Base-by-base conservation (phyloP, 2,329 filamentous ascomycete species). In the Cephalotrichum gorgonifer region DNA sequence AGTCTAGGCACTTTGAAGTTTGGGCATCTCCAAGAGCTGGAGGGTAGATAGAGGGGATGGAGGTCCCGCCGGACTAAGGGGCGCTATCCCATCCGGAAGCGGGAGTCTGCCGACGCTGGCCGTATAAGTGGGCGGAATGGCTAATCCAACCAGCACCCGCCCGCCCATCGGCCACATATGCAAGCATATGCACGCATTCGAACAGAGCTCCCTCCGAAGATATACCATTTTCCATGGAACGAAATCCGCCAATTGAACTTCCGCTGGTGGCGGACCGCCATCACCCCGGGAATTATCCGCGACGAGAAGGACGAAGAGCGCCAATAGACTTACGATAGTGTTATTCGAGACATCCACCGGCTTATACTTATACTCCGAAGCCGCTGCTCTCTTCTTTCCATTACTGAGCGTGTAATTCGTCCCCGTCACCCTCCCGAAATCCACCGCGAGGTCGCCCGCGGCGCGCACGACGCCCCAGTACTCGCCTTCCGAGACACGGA, bases 351-450 rank as follows among this genome's bases (percentile, higher is more conserved):
- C 65, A 51, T 71, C 65, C 12, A 69, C 67, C 0, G 73, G 71
- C 1, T 57, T 55, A 46, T 73, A 75, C 12, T 55, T 58, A 47
- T 75, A 76, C 3, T 52, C 50, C 2, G 66, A 69, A 0, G 69
- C 64, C 0, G 55, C 53, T 0, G 69, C 62, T 2, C 57, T 60
- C 3, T 51, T 55, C 50, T 65, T 57, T 12, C 71, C 73, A 27
- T 77, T 78, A 56, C 74, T 74, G 4, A 80, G 65, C 1, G 79
- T 77, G 50, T 81, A 75, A 60, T 85, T 84, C 25, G 65, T 72
- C 8, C 82, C 81, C 0, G 81, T 85, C 4, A 86, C 81, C n/a
- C 79, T 76, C 15, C 82, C 82, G 64, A 88, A 85, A 61, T 88
- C 84, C 4, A 70, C 58, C 0, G 81, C 80, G 9, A 88, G 71